Conservation (phyloP, 495 filamentous ascomycete genomes). For the Xylaria telfairii region DNA sequence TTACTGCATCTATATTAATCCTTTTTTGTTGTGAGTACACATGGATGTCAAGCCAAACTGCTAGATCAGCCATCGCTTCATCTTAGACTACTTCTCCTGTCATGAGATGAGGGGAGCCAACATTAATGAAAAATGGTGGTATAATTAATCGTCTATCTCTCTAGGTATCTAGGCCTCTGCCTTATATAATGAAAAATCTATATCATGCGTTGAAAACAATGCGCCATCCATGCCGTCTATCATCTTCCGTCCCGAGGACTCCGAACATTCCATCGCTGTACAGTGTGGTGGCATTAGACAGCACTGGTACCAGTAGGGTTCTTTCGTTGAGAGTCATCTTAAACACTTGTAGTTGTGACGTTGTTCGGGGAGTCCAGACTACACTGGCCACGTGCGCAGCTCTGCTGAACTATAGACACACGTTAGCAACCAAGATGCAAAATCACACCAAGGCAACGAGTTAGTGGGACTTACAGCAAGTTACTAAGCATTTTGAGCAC, state of each 20-base stretch:
- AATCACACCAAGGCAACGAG: background rate
- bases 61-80: no score
- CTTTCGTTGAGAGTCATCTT: background rate
- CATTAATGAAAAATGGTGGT: background rate
- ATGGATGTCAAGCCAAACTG: no score
- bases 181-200: background rate
- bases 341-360: background rate
- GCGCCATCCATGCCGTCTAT: background rate
- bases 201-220: slow-evolving; percentile 5
- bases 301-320: background rate
- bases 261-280: background rate
- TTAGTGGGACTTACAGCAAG: slow-evolving; percentile 19
- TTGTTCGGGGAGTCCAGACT: background rate
- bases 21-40: no score
- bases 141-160: background rate
- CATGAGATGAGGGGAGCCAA: background rate
- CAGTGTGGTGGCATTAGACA: no score
- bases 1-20: no score
- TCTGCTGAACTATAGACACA: background rate
- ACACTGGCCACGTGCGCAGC: background rate
- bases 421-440: background rate
- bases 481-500: slow-evolving; percentile 14
- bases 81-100: background rate
- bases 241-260: background rate
- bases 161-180: background rate